Conservation (phyloP, 2,329 filamentous ascomycete species). For the Zymoseptoria crescenta region DNA sequence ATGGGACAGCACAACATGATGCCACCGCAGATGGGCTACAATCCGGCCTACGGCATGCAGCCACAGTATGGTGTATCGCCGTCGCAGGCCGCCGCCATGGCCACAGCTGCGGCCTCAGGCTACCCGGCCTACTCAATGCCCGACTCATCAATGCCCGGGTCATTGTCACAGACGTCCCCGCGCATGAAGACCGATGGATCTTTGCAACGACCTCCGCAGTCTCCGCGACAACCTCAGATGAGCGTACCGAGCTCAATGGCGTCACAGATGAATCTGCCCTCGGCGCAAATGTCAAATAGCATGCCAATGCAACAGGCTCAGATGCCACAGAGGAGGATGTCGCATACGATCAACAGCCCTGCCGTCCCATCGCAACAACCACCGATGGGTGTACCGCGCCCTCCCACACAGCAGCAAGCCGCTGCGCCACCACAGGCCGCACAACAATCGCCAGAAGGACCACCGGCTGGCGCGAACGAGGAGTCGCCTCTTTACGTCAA, state of each 20-base stretch:
- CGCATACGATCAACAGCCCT: slow-evolving; percentile 67
- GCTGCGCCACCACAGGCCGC: slow-evolving; percentile 43
- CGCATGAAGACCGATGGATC: slow-evolving; percentile 59
- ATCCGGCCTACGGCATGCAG: slow-evolving; percentile 67
- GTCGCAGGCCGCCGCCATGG: slow-evolving; percentile 88
- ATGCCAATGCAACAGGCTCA: slow-evolving; percentile 30
- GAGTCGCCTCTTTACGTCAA: slow-evolving; percentile 97
- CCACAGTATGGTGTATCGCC: slow-evolving; percentile 67
- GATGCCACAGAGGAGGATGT: slow-evolving; percentile 54
- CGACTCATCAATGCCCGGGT: slow-evolving; percentile 55
- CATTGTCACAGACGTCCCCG: slow-evolving; percentile 62
- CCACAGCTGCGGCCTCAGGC: slow-evolving; percentile 83
- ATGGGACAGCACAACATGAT: slow-evolving; percentile 50
- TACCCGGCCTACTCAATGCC: slow-evolving; percentile 66
- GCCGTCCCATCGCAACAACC: slow-evolving; percentile 32
- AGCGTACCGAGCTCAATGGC: slow-evolving; percentile 37
- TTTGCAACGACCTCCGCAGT: slow-evolving; percentile 61
- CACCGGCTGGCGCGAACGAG: slow-evolving; percentile 60
- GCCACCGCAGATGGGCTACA: slow-evolving; percentile 66
- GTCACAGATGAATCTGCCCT: slow-evolving; percentile 43
- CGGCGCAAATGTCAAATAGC: slow-evolving; percentile 47
- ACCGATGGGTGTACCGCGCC: slow-evolving; percentile 56
- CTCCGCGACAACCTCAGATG: slow-evolving; percentile 61
- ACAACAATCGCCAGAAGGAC: slow-evolving; percentile 68
- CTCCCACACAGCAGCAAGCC: slow-evolving; percentile 62